A percentile compares a stretch with the other conserved stretches of the same genome.
phyloP scores from a whole-genome alignment of 1,284 basidiomycete genomes.

The Takashimella koratensis region DNA sequence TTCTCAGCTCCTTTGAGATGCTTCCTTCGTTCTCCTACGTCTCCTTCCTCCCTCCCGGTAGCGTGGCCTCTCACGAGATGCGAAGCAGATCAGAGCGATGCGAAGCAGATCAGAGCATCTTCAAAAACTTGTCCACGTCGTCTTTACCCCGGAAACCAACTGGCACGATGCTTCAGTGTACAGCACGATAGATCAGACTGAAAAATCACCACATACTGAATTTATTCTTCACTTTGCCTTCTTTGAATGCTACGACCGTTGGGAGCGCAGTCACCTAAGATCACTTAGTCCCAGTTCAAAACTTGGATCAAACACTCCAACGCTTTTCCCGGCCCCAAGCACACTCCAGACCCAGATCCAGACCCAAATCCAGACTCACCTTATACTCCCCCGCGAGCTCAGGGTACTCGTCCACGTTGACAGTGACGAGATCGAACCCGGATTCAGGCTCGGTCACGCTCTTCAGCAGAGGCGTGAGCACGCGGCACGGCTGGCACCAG shows the following conservation, averaged over 20 bases:
- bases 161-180: conserved; percentile 11
- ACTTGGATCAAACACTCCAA: no score
- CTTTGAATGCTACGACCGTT: conserved; percentile 48
- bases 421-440: conserved; percentile 40
- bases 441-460: conserved; percentile 35
- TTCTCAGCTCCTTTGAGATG: no score
- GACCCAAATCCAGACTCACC: no score
- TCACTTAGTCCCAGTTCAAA: background rate
- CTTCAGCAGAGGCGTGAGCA: conserved; percentile 45
- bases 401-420: conserved; percentile 44
- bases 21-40: no score
- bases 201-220: conserved; percentile 42
- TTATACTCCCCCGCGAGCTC: conserved; percentile 46
- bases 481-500: conserved; percentile 49
- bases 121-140: conserved; percentile 46
- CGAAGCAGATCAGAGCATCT: conserved; percentile 28
- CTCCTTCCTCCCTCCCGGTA: no score
- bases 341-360: no score
- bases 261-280: conserved; percentile 47
- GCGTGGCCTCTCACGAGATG: no score
- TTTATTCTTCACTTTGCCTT: conserved; percentile 45
- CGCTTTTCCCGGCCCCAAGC: no score
- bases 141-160: conserved; percentile 42
- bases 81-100: no score
- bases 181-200: background rate